Percentiles rank a stretch among this genome's conserved stretches.
These are phyloP conservation scores for Elongisporangium anandrum DNA, from an alignment of 352 stramenopile species.

Conservation along the genomic window DNA sequence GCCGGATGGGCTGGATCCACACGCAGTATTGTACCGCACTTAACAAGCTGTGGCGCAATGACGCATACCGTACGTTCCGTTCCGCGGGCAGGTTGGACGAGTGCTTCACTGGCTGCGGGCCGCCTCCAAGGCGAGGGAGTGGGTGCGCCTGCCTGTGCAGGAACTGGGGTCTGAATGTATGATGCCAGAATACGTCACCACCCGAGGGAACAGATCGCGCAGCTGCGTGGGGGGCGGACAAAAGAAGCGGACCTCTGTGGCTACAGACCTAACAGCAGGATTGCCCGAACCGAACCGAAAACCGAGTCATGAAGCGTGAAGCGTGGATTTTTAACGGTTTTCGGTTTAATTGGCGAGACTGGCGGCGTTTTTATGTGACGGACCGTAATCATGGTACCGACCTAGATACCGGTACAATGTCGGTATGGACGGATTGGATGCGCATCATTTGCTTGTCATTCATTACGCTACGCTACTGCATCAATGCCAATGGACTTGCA, in stretches of 20 bases:
- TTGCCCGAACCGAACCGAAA: not conserved
- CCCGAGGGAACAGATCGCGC: slow-evolving; percentile 3
- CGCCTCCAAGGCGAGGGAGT: not conserved
- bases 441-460: not conserved
- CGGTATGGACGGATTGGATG: not conserved
- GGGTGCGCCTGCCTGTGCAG: not conserved
- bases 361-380: too few relatives aligned
- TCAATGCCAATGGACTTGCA: not conserved
- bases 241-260: not conserved
- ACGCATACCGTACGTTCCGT: not conserved
- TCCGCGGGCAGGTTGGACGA: not conserved
- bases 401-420: not conserved
- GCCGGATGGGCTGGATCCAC: not conserved
- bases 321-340: not conserved
- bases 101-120: not conserved
- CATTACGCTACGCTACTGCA: not conserved
- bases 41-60: not conserved
- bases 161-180: not conserved
- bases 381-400: too few relatives aligned
- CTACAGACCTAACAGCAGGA: not conserved
- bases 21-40: not conserved
- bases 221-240: slow-evolving; percentile 5
- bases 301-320: not conserved
- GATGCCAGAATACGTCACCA: not conserved
- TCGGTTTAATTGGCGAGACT: not conserved